Percentiles rank a stretch among this genome's conserved stretches.
Evolutionary conservation across 2,329 filamentous ascomycete genomes (phyloP).

Genomic region (Camptophora hylomeconis): DNA sequence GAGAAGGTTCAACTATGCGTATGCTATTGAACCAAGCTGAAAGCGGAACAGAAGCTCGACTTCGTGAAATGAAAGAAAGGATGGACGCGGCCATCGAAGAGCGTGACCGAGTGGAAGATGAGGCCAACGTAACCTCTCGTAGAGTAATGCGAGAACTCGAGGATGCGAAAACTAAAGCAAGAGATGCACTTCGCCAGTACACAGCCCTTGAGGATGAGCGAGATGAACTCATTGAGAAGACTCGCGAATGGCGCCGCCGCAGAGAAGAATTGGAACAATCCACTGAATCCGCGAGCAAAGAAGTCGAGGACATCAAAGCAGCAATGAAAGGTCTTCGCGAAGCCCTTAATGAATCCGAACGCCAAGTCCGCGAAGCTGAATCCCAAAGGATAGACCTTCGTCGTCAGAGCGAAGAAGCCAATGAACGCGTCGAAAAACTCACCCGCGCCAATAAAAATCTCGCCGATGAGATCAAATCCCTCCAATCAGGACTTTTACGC

Average conservation of each 20-base stretch:
- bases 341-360: slow-evolving; percentile 76
- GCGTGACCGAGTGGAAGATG: slow-evolving; percentile 82
- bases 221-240: slow-evolving; percentile 61
- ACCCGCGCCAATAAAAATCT: slow-evolving; percentile 53
- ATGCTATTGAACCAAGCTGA: slow-evolving; percentile 77
- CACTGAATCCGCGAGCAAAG: slow-evolving; percentile 55
- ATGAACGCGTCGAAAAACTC: slow-evolving; percentile 62
- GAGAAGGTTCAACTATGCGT: slow-evolving; percentile 92
- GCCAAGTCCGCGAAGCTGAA: slow-evolving; percentile 69
- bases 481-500: slow-evolving; percentile 28
- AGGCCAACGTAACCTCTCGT: slow-evolving; percentile 64
- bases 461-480: slow-evolving; percentile 43
- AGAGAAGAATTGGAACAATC: slow-evolving; percentile 63
- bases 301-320: slow-evolving; percentile 60
- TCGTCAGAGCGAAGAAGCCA: slow-evolving; percentile 64
- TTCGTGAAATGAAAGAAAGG: slow-evolving; percentile 76
- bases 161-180: slow-evolving; percentile 64
- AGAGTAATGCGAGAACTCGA: slow-evolving; percentile 72
- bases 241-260: slow-evolving; percentile 60
- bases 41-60: slow-evolving; percentile 62
- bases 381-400: slow-evolving; percentile 67
- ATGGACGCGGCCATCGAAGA: slow-evolving; percentile 91
- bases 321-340: slow-evolving; percentile 68
- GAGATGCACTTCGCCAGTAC: slow-evolving; percentile 68
- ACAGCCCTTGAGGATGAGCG: slow-evolving; percentile 60